A percentile compares a stretch with the other conserved stretches of the same genome.
phyloP scores from a whole-genome alignment of 129 eudicot genomes.

The Arctium lappa region DNA sequence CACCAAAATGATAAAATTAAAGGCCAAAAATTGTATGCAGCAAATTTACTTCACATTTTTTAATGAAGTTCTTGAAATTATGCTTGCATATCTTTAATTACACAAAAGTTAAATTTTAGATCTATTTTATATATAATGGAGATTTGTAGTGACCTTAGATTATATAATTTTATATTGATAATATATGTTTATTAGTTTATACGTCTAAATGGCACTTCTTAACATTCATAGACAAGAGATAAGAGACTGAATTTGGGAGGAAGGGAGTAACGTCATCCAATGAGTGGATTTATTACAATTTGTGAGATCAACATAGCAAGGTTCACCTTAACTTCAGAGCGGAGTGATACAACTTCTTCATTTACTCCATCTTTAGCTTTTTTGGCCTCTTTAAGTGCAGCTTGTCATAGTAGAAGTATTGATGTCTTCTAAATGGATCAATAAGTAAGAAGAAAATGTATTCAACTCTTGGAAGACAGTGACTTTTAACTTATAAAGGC shows the following conservation, averaged over 20 bases:
- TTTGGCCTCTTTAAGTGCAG: constrained; percentile 91
- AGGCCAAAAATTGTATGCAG: not conserved
- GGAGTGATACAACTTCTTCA: constrained; percentile 60
- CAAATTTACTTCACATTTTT: not conserved
- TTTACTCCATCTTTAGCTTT: constrained; percentile 62
- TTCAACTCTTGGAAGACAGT: not conserved
- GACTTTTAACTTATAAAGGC: not conserved
- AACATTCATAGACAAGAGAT: not conserved
- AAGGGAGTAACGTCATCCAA: not conserved
- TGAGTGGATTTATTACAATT: not conserved
- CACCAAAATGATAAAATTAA: not conserved
- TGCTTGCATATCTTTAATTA: constrained; percentile 1
- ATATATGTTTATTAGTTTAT: not conserved
- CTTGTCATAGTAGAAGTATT: constrained; percentile 40
- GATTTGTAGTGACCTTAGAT: not conserved
- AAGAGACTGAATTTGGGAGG: not conserved
- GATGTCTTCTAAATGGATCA: constrained; percentile 9
- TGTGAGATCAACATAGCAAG: constrained; percentile 7
- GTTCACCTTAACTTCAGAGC: constrained; percentile 66
- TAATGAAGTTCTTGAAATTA: not conserved
- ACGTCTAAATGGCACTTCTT: not conserved
- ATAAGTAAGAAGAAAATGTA: constrained; percentile 3
- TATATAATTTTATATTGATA: not conserved
- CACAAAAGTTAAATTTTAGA: not conserved
- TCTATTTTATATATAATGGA: not conserved